These are phyloP conservation scores for Ilyonectria destructans DNA, from an alignment of 2,329 filamentous ascomycete genomes.

Conservation along the genomic window DNA sequence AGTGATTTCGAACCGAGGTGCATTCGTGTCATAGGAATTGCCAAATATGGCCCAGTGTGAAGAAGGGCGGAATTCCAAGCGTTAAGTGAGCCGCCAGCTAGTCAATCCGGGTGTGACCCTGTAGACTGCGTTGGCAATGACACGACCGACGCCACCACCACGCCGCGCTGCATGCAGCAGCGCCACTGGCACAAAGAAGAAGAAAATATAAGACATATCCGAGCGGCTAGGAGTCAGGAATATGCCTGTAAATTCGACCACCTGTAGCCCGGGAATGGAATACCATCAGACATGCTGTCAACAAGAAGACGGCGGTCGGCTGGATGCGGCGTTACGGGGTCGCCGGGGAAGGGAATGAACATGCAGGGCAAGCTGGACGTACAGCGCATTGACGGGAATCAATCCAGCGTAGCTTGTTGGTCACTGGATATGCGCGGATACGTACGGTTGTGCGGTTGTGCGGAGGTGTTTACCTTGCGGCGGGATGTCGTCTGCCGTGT, in stretches of 20 bases:
- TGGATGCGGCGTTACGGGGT: constrained; percentile 21
- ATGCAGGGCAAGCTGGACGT: constrained; percentile 28
- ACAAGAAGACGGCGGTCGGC: constrained; percentile 14
- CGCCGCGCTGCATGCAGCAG: constrained; percentile 27
- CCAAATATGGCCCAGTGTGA: not conserved
- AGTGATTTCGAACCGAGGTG: constrained; percentile 9
- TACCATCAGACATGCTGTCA: constrained; percentile 13
- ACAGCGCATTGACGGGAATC: constrained; percentile 18
- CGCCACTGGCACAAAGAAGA: constrained; percentile 19
- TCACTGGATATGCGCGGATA: constrained; percentile 16
- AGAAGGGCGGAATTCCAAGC: not conserved
- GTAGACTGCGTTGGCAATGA: constrained; percentile 32
- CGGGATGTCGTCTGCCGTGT: not conserved
- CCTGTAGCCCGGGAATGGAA: constrained; percentile 9
- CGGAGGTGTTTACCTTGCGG: not conserved
- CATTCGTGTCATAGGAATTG: not conserved
- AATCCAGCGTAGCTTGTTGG: constrained; percentile 23
- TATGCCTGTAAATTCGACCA: constrained; percentile 9
- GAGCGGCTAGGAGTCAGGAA: constrained; percentile 3
- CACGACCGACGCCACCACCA: constrained; percentile 25
- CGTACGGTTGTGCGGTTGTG: not conserved
- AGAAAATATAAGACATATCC: constrained; percentile 11
- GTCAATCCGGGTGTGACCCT: constrained; percentile 23
- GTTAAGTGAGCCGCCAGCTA: constrained; percentile 20
- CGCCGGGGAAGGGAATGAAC: constrained; percentile 10